Conservation (phyloP, 495 filamentous ascomycete species). For the Penicillium angulare region DNA sequence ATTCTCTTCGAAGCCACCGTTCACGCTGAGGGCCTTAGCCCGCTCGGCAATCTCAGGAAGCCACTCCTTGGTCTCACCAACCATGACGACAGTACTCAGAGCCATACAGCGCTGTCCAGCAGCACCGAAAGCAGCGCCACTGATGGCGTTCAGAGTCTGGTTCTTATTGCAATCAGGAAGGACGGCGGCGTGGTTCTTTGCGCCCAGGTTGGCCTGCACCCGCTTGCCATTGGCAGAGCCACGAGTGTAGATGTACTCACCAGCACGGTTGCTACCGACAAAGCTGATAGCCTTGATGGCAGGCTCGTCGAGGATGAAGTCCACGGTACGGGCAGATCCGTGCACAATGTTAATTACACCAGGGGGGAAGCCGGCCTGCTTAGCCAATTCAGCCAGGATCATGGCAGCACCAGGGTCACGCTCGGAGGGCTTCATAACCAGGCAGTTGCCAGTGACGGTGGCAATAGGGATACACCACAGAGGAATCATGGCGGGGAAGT, state of each 20-base stretch:
- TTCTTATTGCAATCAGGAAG: conserved; percentile 98
- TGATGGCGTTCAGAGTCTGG: conserved; percentile 90
- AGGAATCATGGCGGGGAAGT: conserved; percentile 99
- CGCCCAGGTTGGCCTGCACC: conserved; percentile 97
- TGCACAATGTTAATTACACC: conserved; percentile 96
- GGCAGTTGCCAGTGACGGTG: conserved; percentile 88
- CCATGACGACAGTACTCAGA: conserved; percentile 87
- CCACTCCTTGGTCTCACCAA: conserved; percentile 94
- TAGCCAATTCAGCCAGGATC: conserved; percentile 91
- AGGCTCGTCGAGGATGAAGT: conserved; percentile 96
- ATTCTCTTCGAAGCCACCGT: conserved; percentile 92
- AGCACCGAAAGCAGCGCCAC: conserved; percentile 93
- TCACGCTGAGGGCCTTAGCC: conserved; percentile 83
- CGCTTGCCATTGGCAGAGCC: conserved; percentile 88
- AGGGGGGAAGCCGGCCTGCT: conserved; percentile 88
- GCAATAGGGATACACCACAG: conserved; percentile 96
- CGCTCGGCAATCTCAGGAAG: conserved; percentile 86
- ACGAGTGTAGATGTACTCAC: conserved; percentile 92
- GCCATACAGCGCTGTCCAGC: conserved; percentile 99
- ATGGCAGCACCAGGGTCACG: conserved; percentile 97
- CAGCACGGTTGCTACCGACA: conserved; percentile 93
- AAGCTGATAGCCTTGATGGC: conserved; percentile 98
- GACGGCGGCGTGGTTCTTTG: conserved; percentile 97
- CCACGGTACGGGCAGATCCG: conserved; percentile 84
- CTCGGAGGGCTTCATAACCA: conserved; percentile 96